phyloP scores from a whole-genome alignment of 768 basidiomycete species.

The Crepidotus variabilis region DNA sequence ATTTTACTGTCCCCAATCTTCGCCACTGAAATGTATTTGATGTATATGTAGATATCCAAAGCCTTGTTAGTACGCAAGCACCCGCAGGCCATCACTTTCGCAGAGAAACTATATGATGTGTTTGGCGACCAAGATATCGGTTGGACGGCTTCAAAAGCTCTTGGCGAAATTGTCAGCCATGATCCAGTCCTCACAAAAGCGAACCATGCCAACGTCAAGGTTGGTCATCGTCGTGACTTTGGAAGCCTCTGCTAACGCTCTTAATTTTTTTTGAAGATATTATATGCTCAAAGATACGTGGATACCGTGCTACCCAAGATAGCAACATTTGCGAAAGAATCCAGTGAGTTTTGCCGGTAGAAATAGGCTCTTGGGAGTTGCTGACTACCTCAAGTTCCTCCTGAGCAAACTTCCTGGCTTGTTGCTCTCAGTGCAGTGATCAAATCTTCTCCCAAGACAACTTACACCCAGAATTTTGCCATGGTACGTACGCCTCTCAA shows the following conservation, averaged over 20 bases:
- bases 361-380: neutral
- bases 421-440: constrained; percentile 83
- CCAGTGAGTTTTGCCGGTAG: constrained; percentile 39
- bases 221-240: constrained; percentile 20
- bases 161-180: constrained; percentile 62
- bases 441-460: constrained; percentile 70
- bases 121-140: constrained; percentile 64
- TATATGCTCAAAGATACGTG: constrained; percentile 76
- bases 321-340: constrained; percentile 58
- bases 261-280: constrained; percentile 49
- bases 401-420: constrained; percentile 64
- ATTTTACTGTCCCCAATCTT: no score
- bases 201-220: constrained; percentile 78
- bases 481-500: constrained; percentile 32
- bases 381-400: constrained; percentile 33
- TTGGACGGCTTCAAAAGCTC: constrained; percentile 70
- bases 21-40: no score
- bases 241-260: neutral
- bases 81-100: constrained; percentile 46
- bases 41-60: constrained; percentile 58
- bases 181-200: constrained; percentile 71
- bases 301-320: constrained; percentile 69
- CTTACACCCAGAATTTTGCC: constrained; percentile 69
- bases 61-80: constrained; percentile 78
- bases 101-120: constrained; percentile 63